A percentile compares a stretch with the other conserved stretches of the same genome.
Evolutionary conservation across 2,329 filamentous ascomycete genomes (phyloP).

Genomic region (Rhinocladiella mackenziei): DNA sequence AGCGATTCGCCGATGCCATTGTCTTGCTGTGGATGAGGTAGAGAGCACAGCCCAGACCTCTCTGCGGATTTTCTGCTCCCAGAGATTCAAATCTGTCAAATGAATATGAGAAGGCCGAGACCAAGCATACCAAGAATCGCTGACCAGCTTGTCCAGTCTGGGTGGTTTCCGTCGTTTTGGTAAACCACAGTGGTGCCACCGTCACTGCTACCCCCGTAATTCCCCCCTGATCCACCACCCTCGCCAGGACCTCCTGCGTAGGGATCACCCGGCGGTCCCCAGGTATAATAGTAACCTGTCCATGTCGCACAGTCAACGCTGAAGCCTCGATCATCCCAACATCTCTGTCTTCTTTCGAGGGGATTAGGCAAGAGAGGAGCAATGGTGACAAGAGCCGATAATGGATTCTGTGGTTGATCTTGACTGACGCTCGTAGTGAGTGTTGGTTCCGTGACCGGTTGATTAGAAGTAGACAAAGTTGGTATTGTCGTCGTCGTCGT

Average conservation of each 20-base stretch:
- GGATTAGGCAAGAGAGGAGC: slow-evolving; percentile 24
- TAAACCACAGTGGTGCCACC: slow-evolving; percentile 21
- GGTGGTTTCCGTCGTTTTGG: slow-evolving; percentile 6
- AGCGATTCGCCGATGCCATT: too few relatives aligned
- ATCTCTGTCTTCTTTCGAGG: slow-evolving; percentile 26
- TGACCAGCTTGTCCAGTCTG: slow-evolving; percentile 13
- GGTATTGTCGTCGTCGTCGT: slow-evolving; percentile 10
- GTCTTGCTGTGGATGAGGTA: not conserved
- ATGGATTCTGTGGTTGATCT: slow-evolving; percentile 3
- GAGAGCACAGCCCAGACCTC: not conserved
- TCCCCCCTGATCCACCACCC: slow-evolving; percentile 15
- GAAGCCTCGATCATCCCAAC: slow-evolving; percentile 30
- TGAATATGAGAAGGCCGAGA: slow-evolving; percentile 16
- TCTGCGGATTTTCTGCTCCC: too few relatives aligned
- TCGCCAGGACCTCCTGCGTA: slow-evolving; percentile 24
- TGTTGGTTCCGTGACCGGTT: slow-evolving; percentile 4
- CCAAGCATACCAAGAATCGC: slow-evolving; percentile 12
- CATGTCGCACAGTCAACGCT: slow-evolving; percentile 30
- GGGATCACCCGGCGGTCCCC: slow-evolving; percentile 28
- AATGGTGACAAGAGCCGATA: slow-evolving; percentile 25
- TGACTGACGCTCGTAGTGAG: slow-evolving; percentile 10
- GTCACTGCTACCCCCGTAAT: slow-evolving; percentile 11
- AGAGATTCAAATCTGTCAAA: slow-evolving; percentile 7
- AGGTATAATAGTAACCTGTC: slow-evolving; percentile 31
- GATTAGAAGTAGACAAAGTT: not conserved